Evolutionary conservation across 2,329 filamentous ascomycete genomes (phyloP).

Genomic region (Plectosphaerella sp.): DNA sequence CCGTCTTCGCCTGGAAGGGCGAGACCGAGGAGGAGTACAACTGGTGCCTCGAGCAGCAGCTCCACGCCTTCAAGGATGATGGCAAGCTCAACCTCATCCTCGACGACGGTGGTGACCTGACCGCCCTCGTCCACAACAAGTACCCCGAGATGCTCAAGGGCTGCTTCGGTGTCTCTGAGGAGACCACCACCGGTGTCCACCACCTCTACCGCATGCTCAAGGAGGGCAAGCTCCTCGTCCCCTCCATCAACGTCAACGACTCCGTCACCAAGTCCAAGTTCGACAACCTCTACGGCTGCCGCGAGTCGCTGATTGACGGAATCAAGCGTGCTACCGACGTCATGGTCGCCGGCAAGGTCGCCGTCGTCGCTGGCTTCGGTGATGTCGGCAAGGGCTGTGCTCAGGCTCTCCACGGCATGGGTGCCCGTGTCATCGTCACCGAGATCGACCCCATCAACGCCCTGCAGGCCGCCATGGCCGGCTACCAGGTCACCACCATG

Average conservation of each 20-base stretch:
- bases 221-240: slow-evolving; percentile 82
- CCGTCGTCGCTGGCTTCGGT: slow-evolving; percentile 95
- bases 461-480: slow-evolving; percentile 95
- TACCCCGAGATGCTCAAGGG: slow-evolving; percentile 97
- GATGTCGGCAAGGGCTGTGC: slow-evolving; percentile 99
- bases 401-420: slow-evolving; percentile 93
- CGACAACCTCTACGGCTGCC: slow-evolving; percentile 99
- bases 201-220: slow-evolving; percentile 99
- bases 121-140: slow-evolving; percentile 92
- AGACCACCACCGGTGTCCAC: slow-evolving; percentile 99
- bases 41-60: slow-evolving; percentile 99
- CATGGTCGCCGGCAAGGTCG: slow-evolving; percentile 99
- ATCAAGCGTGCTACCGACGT: slow-evolving; percentile 99
- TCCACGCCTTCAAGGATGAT: slow-evolving; percentile 92
- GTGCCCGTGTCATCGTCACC: slow-evolving; percentile 91
- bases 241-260: slow-evolving; percentile 99
- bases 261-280: slow-evolving; percentile 99
- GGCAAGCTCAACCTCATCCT: slow-evolving; percentile 98
- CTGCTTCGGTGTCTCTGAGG: slow-evolving; percentile 98
- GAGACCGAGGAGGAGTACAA: slow-evolving; percentile 99
- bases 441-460: slow-evolving; percentile 99
- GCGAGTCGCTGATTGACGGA: slow-evolving; percentile 96
- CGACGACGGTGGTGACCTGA: slow-evolving; percentile 96
- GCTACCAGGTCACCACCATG: slow-evolving; percentile 97
- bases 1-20: slow-evolving; percentile 75